Evolutionary conservation across 2,329 filamentous ascomycete species (phyloP).

Genomic region (Epichloe hybrida): DNA sequence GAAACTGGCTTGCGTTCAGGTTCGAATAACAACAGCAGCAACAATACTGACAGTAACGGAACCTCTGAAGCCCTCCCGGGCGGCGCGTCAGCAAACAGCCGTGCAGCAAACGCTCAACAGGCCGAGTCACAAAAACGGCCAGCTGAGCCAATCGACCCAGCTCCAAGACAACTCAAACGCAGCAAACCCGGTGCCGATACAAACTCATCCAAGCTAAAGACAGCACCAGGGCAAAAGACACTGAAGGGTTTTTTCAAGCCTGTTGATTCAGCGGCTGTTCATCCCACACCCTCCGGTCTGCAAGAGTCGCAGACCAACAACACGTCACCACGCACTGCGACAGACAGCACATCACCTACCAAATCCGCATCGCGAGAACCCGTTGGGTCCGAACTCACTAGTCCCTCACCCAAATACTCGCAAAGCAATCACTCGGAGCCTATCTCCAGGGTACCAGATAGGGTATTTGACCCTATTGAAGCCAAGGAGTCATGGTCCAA

Average conservation of each 20-base stretch:
- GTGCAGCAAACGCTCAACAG: not conserved
- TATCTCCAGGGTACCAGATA: constrained; percentile 16
- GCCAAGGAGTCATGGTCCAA: constrained; percentile 77
- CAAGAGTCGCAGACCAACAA: not conserved
- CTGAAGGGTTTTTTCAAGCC: constrained; percentile 71
- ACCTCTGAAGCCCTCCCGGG: not conserved
- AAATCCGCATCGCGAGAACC: not conserved
- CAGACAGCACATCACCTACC: not conserved
- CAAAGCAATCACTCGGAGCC: not conserved
- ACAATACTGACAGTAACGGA: not conserved
- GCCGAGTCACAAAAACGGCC: not conserved
- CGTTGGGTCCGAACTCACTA: not conserved
- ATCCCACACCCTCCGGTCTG: not conserved
- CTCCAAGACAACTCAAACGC: constrained; percentile 11
- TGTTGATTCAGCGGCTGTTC: constrained; percentile 5
- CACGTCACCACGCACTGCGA: not conserved
- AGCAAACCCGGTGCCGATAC: constrained; percentile 11
- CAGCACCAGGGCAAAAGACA: constrained; percentile 33
- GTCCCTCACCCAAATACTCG: not conserved
- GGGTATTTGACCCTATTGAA: constrained; percentile 52
- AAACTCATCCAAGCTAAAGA: constrained; percentile 20
- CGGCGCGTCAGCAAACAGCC: not conserved
- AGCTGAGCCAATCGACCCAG: not conserved
- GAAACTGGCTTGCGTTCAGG: not conserved
- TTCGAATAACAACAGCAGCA: not conserved